These are phyloP conservation scores for Solanum raphanifolium DNA, from an alignment of 257 asterid genomes.

Conservation along the genomic window DNA sequence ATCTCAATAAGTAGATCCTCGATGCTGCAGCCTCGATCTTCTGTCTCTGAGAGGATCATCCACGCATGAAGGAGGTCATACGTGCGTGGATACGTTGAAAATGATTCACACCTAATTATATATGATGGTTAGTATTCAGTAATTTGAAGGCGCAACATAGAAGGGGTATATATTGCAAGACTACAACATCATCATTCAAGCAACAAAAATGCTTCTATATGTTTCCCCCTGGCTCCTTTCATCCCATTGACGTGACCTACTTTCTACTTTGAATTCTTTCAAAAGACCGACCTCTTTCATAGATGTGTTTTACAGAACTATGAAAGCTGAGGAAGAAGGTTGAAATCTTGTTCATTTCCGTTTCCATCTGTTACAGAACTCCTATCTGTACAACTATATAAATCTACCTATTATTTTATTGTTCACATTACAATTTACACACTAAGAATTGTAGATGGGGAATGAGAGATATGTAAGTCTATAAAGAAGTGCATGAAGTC, in stretches of 20 bases:
- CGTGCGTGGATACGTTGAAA: slow-evolving; percentile 93
- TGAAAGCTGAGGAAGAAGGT: background rate
- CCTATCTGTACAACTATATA: background rate
- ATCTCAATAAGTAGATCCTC: slow-evolving; percentile 86
- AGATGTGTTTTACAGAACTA: background rate
- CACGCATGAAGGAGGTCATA: slow-evolving; percentile 87
- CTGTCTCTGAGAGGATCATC: slow-evolving; percentile 61
- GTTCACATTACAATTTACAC: background rate
- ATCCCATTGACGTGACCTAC: background rate
- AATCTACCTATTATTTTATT: background rate
- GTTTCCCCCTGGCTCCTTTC: background rate
- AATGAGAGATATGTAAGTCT: background rate
- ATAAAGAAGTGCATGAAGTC: background rate
- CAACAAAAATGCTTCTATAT: background rate
- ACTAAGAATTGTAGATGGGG: background rate
- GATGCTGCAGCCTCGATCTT: slow-evolving; percentile 57
- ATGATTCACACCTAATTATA: slow-evolving; percentile 83
- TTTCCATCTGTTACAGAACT: background rate
- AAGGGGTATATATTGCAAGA: background rate
- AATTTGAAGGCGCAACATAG: background rate
- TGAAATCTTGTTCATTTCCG: background rate
- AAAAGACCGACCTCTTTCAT: background rate
- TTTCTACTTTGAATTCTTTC: background rate
- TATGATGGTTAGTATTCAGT: slow-evolving; percentile 3
- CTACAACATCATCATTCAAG: background rate